Percentiles rank a stretch among this genome's conserved stretches.
These are phyloP conservation scores for Candida sanyiensis DNA, from an alignment of 805 yeast species.

Conservation along the genomic window DNA sequence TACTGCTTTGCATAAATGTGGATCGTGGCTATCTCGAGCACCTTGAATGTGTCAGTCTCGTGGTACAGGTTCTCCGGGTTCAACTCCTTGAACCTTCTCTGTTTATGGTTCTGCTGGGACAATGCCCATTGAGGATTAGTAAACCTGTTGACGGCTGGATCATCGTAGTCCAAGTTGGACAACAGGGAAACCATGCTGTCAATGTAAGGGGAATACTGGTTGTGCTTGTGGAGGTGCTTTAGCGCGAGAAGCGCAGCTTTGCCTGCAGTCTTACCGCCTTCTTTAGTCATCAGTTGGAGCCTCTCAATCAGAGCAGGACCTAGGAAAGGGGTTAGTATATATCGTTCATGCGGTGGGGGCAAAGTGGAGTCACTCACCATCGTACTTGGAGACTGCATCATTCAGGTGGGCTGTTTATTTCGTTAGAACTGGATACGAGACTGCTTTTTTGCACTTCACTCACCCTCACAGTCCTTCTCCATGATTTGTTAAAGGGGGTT, in stretches of 20 bases:
- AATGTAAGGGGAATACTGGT: conserved; percentile 17
- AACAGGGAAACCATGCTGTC: conserved; percentile 13
- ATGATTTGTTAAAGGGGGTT: no score
- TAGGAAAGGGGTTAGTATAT: conserved; percentile 7
- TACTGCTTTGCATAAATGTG: conserved; percentile 18
- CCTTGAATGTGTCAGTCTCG: conserved; percentile 18
- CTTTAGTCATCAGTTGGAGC: conserved; percentile 11
- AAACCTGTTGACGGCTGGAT: conserved; percentile 2
- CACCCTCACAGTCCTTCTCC: conserved; percentile 7
- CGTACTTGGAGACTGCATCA: conserved; percentile 4
- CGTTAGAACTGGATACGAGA: no score
- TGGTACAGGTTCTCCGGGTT: conserved; percentile 21
- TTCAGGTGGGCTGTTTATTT: conserved; percentile 3
- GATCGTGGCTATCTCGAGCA: conserved; percentile 15
- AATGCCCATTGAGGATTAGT: conserved; percentile 9
- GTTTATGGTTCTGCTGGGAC: conserved; percentile 2
- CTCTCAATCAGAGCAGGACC: conserved; percentile 22
- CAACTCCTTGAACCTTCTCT: conserved; percentile 10
- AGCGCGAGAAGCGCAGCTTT: conserved; percentile 18
- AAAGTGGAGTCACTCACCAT: conserved; percentile 4
- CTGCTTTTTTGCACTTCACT: no score
- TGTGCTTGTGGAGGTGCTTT: conserved; percentile 13
- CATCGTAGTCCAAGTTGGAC: neutral
- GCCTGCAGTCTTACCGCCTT: conserved; percentile 6
- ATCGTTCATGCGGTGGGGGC: neutral